Evolutionary conservation across 805 yeast genomes (phyloP).

Genomic region (Suhomyces canberraensis): DNA sequence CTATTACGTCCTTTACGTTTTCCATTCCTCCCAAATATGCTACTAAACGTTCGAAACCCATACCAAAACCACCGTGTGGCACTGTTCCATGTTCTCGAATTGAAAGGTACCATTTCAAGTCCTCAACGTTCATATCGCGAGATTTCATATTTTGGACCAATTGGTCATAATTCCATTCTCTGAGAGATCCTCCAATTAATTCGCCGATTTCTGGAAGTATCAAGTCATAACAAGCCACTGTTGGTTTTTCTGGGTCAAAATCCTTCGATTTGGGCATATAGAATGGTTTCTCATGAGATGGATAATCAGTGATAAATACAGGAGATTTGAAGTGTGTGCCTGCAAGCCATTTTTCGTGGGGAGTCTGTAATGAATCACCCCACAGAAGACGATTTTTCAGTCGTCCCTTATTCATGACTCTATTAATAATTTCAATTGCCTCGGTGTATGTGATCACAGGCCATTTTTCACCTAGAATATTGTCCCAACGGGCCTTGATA

Average conservation of each 20-base stretch:
- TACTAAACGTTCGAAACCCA: constrained; percentile 87
- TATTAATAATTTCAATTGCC: constrained; percentile 55
- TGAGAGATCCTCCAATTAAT: constrained; percentile 87
- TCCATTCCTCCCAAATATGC: constrained; percentile 70
- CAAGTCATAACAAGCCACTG: constrained; percentile 89
- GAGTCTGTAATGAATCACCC: constrained; percentile 76
- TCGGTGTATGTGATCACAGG: constrained; percentile 68
- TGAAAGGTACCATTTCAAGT: constrained; percentile 77
- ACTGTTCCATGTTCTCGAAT: constrained; percentile 73
- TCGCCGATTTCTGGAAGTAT: constrained; percentile 92
- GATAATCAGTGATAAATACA: constrained; percentile 88
- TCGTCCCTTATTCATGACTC: constrained; percentile 42
- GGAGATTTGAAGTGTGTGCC: constrained; percentile 66
- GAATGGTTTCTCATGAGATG: constrained; percentile 75
- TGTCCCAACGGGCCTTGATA: constrained; percentile 56
- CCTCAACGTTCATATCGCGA: constrained; percentile 55
- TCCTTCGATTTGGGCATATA: constrained; percentile 69
- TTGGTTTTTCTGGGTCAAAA: constrained; percentile 33
- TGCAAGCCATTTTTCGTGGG: constrained; percentile 90
- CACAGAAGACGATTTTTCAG: constrained; percentile 37
- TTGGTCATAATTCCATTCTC: constrained; percentile 62
- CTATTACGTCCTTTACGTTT: constrained; percentile 81
- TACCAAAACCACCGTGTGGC: constrained; percentile 97
- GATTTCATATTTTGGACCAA: constrained; percentile 49
- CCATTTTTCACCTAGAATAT: constrained; percentile 54